Evolutionary conservation across 305 asterid species (phyloP).

Genomic region (Fraxinus velutina): DNA sequence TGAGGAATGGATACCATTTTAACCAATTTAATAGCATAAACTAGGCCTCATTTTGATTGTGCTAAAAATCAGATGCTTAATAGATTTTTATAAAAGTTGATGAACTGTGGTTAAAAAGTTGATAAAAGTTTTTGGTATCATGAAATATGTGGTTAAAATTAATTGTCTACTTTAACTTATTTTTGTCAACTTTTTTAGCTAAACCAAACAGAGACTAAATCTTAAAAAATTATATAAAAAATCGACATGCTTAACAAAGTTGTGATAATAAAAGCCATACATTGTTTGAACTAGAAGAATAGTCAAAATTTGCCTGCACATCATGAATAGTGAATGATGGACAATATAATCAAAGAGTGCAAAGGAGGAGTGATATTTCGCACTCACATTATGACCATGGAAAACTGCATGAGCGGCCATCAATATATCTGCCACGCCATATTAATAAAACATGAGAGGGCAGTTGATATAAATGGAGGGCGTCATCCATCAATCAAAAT

Average conservation of each 20-base stretch:
- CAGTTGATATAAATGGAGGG: constrained; percentile 19
- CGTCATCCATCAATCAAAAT: constrained; percentile 12
- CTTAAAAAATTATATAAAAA: not conserved
- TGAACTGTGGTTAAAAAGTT: not conserved
- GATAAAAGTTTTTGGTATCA: not conserved
- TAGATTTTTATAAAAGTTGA: not conserved
- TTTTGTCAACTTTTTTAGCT: not conserved
- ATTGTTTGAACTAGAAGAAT: not conserved
- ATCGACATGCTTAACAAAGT: not conserved
- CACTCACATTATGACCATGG: constrained; percentile 82
- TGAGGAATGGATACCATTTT: constrained; percentile 9
- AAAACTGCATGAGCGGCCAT: constrained; percentile 63
- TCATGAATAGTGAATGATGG: constrained; percentile 12
- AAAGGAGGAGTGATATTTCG: constrained; percentile 12
- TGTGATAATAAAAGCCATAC: constrained; percentile 3
- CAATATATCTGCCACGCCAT: constrained; percentile 65
- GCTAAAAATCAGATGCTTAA: not conserved
- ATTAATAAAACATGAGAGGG: constrained; percentile 28
- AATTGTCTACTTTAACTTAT: not conserved
- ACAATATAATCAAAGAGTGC: constrained; percentile 7
- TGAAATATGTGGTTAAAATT: not conserved
- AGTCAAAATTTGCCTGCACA: not conserved
- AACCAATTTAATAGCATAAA: not conserved
- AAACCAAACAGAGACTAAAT: not conserved
- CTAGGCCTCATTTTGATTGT: not conserved